Base-by-base conservation (phyloP, 2,329 filamentous ascomycete genomes). In the Dichotomopilus funicola region DNA sequence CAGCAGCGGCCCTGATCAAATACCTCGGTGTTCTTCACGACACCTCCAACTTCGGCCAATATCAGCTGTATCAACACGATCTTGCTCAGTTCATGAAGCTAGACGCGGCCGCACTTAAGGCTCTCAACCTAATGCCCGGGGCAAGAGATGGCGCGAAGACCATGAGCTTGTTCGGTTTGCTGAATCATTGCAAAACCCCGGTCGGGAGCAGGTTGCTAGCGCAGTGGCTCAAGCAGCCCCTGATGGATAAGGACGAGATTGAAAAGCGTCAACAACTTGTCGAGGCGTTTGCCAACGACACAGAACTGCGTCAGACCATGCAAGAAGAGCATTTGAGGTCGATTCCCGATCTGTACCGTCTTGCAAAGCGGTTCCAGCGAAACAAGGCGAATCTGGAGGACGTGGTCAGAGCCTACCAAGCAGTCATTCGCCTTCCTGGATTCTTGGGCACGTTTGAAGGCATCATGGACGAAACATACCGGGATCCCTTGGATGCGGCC, bases 121-220 rank as follows among this genome's bases (percentile, higher is more conserved):
- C 94, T 0, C 79, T 99, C 53, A 99, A 99, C 65, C 80, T 99
- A 40, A 97, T 99, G 91, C 95, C 94, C 5, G 92, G 94, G 5
- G 89, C 89, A 0, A 85, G 91, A 61, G 94, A 99, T 67, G 94
- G 94, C 1, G 82, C 90, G n/a, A 97, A 96, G 75, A 95, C 84
- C 0, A 99, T 99, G 94, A 97, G 91, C 67, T 71, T 99, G 51
- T 99, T 89, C 64, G 94, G 94, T 0, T 75, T 99, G 13, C 77
- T 99, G 43, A 97, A 99, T 65, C 91, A 97, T 71, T 99, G 94
- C 83, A 97, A 96, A 71, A 99, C 94, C 1, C 89, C 94, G 0
- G 85, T 95, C 1, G 94, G 94, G 11, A 95, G 91, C 65, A 81
- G 95, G 48, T 71, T 99, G 56, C 76, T 99, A 35, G 87, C 92